A percentile compares a stretch with the other conserved stretches of the same genome.
phyloP scores from a whole-genome alignment of 441 rosid genomes.

The Eutrema salsugineum region DNA sequence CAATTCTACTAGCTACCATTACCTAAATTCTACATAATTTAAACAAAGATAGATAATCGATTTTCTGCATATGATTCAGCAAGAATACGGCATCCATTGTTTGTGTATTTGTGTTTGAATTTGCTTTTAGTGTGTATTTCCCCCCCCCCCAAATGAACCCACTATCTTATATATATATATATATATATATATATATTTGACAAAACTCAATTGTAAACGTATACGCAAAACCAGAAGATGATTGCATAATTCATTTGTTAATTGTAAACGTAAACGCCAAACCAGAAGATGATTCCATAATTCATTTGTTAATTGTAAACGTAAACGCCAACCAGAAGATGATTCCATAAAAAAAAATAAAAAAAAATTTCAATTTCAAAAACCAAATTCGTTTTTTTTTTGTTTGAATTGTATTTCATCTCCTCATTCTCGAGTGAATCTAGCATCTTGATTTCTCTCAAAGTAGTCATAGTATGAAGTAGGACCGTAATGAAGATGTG shows the following conservation, averaged over 20 bases:
- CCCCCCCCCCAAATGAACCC: too few relatives aligned
- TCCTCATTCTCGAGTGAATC: background rate
- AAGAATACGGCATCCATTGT: too few relatives aligned
- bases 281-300: background rate
- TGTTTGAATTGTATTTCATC: background rate
- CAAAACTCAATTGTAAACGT: too few relatives aligned
- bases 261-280: background rate
- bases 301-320: background rate
- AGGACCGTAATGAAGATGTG: too few relatives aligned
- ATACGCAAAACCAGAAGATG: too few relatives aligned
- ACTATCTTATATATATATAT: too few relatives aligned
- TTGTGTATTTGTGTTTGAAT: too few relatives aligned
- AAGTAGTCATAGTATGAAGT: background rate
- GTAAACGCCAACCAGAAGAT: background rate
- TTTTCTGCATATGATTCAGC: too few relatives aligned
- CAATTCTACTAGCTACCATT: background rate
- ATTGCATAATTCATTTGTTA: background rate
- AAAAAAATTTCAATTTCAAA: background rate
- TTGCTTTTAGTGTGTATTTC: too few relatives aligned
- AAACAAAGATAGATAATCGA: too few relatives aligned
- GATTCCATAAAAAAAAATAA: background rate
- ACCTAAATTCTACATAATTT: too few relatives aligned
- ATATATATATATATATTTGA: too few relatives aligned
- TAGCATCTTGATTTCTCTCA: background rate
- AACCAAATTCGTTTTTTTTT: background rate